Percentiles rank a stretch among this genome's conserved stretches.
phyloP scores from a whole-genome alignment of 2,329 filamentous ascomycete genomes.

The Cercospora sojina region DNA sequence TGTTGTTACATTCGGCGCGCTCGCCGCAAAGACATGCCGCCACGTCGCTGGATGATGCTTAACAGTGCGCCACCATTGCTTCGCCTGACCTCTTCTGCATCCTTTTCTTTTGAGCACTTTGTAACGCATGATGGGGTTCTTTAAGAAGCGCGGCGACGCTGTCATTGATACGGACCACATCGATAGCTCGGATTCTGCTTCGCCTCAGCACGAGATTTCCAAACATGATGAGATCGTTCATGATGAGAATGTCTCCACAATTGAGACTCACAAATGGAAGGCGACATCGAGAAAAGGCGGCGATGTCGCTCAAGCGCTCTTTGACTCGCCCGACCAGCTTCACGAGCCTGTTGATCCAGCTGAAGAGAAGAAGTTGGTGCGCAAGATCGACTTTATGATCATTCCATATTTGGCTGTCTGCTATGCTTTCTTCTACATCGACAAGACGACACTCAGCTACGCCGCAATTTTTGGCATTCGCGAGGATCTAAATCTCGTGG shows the following conservation, averaged over 20 bases:
- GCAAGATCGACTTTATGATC: conserved; percentile 61
- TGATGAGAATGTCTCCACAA: conserved; percentile 17
- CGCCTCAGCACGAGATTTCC: conserved; percentile 1
- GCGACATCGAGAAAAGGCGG: conserved; percentile 33
- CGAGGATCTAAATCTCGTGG: conserved; percentile 58
- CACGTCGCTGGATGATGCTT: background rate
- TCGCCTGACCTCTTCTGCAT: background rate
- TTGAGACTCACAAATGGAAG: conserved; percentile 29
- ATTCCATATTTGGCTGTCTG: conserved; percentile 48
- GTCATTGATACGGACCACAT: conserved; percentile 20
- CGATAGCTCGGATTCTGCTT: conserved; percentile 10
- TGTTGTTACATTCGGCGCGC: background rate
- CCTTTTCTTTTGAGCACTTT: background rate
- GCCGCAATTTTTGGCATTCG: conserved; percentile 65
- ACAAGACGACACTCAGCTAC: conserved; percentile 59
- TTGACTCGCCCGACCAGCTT: conserved; percentile 42
- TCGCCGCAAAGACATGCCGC: conserved; percentile 5
- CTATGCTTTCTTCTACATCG: conserved; percentile 42
- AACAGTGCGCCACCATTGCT: background rate
- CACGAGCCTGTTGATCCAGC: conserved; percentile 50
- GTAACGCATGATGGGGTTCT: conserved; percentile 23
- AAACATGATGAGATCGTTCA: conserved; percentile 12
- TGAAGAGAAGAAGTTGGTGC: conserved; percentile 50
- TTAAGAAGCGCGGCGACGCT: conserved; percentile 19
- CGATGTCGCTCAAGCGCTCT: conserved; percentile 54